Conservation (phyloP, 139 green algal species). For the Chlorella vulgaris region DNA sequence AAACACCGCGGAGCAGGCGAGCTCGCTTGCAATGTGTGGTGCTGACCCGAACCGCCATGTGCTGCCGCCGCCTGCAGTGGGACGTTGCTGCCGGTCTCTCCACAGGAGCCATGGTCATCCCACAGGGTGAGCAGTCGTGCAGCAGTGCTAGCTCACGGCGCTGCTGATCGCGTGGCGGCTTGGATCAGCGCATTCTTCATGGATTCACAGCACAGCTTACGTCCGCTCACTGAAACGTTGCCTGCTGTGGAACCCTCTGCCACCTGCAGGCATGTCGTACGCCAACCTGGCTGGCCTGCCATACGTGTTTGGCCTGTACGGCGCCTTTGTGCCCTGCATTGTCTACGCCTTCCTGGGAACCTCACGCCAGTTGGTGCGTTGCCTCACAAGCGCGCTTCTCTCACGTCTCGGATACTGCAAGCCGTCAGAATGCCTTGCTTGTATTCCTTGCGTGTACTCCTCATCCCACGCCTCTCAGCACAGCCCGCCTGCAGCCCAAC, state of each 20-base stretch:
- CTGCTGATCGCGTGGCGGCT: not conserved
- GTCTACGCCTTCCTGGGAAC: conserved; percentile 80
- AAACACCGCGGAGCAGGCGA: too few relatives aligned
- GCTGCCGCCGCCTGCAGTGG: conserved; percentile 38
- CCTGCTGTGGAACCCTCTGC: conserved; percentile 6
- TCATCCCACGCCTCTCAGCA: too few relatives aligned
- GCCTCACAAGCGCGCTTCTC: too few relatives aligned
- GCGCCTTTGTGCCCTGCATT: conserved; percentile 80
- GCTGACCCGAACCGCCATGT: not conserved
- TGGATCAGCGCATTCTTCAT: too few relatives aligned
- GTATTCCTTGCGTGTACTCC: too few relatives aligned
- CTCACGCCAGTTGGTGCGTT: conserved; percentile 65
- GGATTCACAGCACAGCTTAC: not conserved
- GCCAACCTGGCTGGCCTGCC: conserved; percentile 75
- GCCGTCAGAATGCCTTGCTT: too few relatives aligned
- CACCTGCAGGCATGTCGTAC: conserved; percentile 63
- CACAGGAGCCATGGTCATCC: conserved; percentile 82
- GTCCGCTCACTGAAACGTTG: not conserved
- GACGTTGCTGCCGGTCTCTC: conserved; percentile 76
- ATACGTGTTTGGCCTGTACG: conserved; percentile 87
- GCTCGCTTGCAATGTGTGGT: not conserved
- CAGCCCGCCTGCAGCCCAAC: too few relatives aligned
- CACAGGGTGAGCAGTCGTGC: conserved; percentile 47
- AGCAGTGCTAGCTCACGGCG: not conserved
- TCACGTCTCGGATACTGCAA: too few relatives aligned